These are phyloP conservation scores for Tirmania nivea DNA, from an alignment of 495 filamentous ascomycete genomes.

Conservation along the genomic window DNA sequence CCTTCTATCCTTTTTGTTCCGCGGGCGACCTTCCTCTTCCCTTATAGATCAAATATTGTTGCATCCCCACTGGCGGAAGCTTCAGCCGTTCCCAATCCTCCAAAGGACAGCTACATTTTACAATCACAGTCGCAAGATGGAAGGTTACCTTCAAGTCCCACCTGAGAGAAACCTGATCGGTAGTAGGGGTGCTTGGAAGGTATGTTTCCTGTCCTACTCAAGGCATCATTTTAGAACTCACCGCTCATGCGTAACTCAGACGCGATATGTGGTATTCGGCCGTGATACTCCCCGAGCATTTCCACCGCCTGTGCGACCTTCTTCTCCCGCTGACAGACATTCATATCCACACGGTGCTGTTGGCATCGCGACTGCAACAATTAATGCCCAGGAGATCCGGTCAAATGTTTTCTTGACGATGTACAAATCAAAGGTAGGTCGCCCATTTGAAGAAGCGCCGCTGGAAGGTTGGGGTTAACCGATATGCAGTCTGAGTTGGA, in stretches of 20 bases:
- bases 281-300: not conserved
- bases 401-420: slow-evolving; percentile 8
- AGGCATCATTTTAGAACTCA: not conserved
- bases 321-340: not conserved
- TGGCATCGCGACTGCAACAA: not conserved
- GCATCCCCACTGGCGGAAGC: too few species aligned
- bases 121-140: slow-evolving; percentile 3
- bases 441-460: not conserved
- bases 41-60: too few species aligned
- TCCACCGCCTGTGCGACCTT: not conserved
- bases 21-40: too few species aligned
- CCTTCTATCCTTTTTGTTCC: too few species aligned
- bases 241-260: not conserved
- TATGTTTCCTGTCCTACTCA: slow-evolving; percentile 3
- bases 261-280: not conserved
- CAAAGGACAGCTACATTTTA: not conserved
- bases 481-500: slow-evolving; percentile 12
- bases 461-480: not conserved
- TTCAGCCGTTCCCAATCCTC: not conserved
- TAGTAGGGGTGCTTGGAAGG: slow-evolving; percentile 16
- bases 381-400: slow-evolving; percentile 2
- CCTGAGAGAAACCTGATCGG: slow-evolving; percentile 18
- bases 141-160: slow-evolving; percentile 19
- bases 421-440: slow-evolving; percentile 18
- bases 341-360: slow-evolving; percentile 1